Evolutionary conservation across 768 basidiomycete species (phyloP).

Genomic region (Russula compacta): DNA sequence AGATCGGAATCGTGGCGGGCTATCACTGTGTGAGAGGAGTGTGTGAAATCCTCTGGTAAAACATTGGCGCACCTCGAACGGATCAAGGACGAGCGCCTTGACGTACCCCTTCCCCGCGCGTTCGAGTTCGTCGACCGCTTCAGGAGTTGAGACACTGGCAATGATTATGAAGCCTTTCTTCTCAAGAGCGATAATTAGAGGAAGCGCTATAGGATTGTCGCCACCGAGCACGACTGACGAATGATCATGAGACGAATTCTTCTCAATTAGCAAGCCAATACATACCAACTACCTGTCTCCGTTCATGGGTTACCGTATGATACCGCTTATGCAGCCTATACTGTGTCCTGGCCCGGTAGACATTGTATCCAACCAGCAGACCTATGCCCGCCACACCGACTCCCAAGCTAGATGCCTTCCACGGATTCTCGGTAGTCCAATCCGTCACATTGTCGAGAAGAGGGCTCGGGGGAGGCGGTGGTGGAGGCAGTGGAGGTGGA

Average conservation of each 20-base stretch:
- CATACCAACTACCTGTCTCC: constrained; percentile 40
- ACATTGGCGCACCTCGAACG: constrained; percentile 48
- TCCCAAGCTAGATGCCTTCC: constrained; percentile 46
- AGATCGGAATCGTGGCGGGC: constrained; percentile 64
- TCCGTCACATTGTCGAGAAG: constrained; percentile 38
- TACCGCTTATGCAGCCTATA: constrained; percentile 20
- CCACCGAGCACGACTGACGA: constrained; percentile 69
- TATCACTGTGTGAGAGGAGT: constrained; percentile 24
- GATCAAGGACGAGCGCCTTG: constrained; percentile 73
- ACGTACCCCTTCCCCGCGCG: constrained; percentile 62
- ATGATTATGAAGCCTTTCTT: constrained; percentile 77
- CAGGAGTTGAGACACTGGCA: constrained; percentile 62
- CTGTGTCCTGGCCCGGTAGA: constrained; percentile 21
- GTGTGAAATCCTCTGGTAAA: not conserved
- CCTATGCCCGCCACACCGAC: constrained; percentile 53
- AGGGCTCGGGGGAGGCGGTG: constrained; percentile 35
- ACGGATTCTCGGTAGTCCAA: constrained; percentile 54
- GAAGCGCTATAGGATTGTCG: constrained; percentile 61
- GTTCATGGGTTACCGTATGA: constrained; percentile 27
- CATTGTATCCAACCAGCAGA: constrained; percentile 49
- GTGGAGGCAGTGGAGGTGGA: constrained; percentile 44
- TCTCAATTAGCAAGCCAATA: constrained; percentile 10
- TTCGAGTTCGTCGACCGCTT: constrained; percentile 59
- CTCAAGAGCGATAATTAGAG: constrained; percentile 67
- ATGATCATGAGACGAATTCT: constrained; percentile 6